Percentiles rank a stretch among this genome's conserved stretches.
These are phyloP conservation scores for Epipyxis sp. DNA, from an alignment of 108 stramenopile species.

Conservation along the genomic window DNA sequence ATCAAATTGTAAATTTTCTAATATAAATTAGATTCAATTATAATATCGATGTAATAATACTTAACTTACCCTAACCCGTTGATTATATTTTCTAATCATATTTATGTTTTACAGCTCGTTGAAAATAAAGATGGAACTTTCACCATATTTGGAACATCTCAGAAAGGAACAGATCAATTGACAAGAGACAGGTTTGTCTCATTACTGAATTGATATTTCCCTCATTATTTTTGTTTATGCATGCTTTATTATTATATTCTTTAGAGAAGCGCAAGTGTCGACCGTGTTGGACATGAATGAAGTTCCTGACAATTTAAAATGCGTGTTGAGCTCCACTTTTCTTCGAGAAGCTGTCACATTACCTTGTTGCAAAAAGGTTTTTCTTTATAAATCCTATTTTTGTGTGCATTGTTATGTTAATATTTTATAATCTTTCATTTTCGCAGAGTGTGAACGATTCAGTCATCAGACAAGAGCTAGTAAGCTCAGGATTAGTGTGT, in stretches of 20 bases:
- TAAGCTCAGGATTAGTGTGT: background rate
- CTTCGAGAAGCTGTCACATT: constrained; percentile 4
- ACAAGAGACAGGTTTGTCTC: background rate
- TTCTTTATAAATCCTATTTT: no score
- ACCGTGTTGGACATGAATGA: background rate
- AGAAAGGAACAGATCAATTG: background rate
- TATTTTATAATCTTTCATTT: no score
- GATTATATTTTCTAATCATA: no score
- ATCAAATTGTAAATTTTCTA: no score
- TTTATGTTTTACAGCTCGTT: background rate
- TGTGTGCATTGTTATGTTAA: no score
- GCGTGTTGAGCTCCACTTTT: background rate
- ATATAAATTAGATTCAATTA: no score
- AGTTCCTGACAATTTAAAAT: constrained; percentile 13
- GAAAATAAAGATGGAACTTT: background rate
- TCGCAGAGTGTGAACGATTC: constrained; percentile 12
- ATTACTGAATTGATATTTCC: background rate
- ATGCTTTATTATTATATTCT: background rate
- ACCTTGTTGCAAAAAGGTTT: constrained; percentile 4
- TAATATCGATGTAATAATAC: no score
- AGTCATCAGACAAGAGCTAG: background rate
- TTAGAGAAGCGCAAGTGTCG: background rate
- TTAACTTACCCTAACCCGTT: no score
- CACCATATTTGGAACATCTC: background rate
- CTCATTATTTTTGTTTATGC: background rate